Conservation (phyloP, 2,329 filamentous ascomycete species). For the Leptosphaerulina australis region DNA sequence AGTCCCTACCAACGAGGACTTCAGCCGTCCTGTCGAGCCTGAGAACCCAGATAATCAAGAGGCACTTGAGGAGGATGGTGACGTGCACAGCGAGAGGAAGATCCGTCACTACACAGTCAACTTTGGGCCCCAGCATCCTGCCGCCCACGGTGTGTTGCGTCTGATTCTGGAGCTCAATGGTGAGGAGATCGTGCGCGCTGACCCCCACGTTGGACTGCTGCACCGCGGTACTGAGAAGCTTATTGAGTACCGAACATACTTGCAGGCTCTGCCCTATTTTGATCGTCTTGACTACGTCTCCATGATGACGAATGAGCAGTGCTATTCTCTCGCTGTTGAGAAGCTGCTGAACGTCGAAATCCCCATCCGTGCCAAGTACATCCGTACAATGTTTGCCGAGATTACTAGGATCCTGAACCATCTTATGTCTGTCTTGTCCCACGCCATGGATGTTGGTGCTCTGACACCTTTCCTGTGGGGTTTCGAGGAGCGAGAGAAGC, state of each 20-base stretch:
- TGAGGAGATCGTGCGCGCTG: slow-evolving; percentile 94
- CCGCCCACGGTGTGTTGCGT: slow-evolving; percentile 95
- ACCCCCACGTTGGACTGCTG: slow-evolving; percentile 94
- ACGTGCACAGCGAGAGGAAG: slow-evolving; percentile 68
- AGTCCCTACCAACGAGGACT: slow-evolving; percentile 69
- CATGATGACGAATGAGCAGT: slow-evolving; percentile 99
- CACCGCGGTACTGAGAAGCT: slow-evolving; percentile 99
- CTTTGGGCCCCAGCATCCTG: slow-evolving; percentile 98
- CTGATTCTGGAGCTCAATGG: slow-evolving; percentile 97
- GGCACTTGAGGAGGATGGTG: slow-evolving; percentile 52
- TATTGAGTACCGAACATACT: slow-evolving; percentile 99
- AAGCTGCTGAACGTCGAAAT: slow-evolving; percentile 98
- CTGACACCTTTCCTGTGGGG: slow-evolving; percentile 99
- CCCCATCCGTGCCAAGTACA: slow-evolving; percentile 94
- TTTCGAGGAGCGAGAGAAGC: slow-evolving; percentile 99
- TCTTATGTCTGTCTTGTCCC: slow-evolving; percentile 94
- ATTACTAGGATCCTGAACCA: slow-evolving; percentile 95
- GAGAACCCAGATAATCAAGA: slow-evolving; percentile 55
- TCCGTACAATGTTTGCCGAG: slow-evolving; percentile 93
- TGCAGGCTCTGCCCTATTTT: slow-evolving; percentile 98
- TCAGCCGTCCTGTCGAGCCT: slow-evolving; percentile 57
- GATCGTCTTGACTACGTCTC: slow-evolving; percentile 98
- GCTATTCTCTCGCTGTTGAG: slow-evolving; percentile 92
- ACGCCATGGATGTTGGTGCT: slow-evolving; percentile 99
- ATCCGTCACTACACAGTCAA: slow-evolving; percentile 99